Evolutionary conservation across 108 stramenopile genomes (phyloP).

Genomic region (Conticribra guillardii): DNA sequence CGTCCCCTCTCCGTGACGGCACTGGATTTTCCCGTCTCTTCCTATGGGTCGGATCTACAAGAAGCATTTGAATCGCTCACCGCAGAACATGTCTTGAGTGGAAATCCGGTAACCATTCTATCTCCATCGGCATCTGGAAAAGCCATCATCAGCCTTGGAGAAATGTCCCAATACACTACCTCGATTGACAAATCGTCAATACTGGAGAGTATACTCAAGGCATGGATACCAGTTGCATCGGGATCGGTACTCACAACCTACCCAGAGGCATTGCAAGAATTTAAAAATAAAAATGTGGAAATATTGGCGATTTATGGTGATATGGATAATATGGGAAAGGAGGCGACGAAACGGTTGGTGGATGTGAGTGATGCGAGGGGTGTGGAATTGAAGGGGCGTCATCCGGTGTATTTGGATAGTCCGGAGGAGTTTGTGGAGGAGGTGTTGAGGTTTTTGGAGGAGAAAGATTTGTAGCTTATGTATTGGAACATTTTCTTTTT

Average conservation of each 20-base stretch:
- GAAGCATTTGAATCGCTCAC: slow-evolving; percentile 44
- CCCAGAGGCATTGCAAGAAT: slow-evolving; percentile 10
- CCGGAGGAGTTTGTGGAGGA: slow-evolving; percentile 65
- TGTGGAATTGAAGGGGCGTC: slow-evolving; percentile 68
- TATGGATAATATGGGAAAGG: slow-evolving; percentile 57
- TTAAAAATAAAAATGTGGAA: slow-evolving; percentile 11
- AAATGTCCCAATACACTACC: neutral
- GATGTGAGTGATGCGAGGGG: slow-evolving; percentile 41
- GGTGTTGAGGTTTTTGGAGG: slow-evolving; percentile 50
- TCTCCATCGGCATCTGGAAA: slow-evolving; percentile 82
- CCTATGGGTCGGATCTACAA: slow-evolving; percentile 43
- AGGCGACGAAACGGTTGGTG: slow-evolving; percentile 46
- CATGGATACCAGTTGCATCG: slow-evolving; percentile 82
- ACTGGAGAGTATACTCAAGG: slow-evolving; percentile 34
- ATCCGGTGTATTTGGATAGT: slow-evolving; percentile 80
- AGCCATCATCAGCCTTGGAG: slow-evolving; percentile 55
- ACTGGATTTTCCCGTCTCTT: slow-evolving; percentile 62
- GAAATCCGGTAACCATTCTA: slow-evolving; percentile 52
- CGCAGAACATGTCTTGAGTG: slow-evolving; percentile 18
- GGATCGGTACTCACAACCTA: slow-evolving; percentile 36
- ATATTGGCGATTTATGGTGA: slow-evolving; percentile 73
- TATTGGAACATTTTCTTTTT: no score
- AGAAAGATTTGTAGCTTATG: slow-evolving; percentile 28
- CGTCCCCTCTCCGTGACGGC: slow-evolving; percentile 51
- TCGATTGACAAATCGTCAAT: neutral